phyloP scores from a whole-genome alignment of 2,329 filamentous ascomycete species.

The Ophiostoma quercus region DNA sequence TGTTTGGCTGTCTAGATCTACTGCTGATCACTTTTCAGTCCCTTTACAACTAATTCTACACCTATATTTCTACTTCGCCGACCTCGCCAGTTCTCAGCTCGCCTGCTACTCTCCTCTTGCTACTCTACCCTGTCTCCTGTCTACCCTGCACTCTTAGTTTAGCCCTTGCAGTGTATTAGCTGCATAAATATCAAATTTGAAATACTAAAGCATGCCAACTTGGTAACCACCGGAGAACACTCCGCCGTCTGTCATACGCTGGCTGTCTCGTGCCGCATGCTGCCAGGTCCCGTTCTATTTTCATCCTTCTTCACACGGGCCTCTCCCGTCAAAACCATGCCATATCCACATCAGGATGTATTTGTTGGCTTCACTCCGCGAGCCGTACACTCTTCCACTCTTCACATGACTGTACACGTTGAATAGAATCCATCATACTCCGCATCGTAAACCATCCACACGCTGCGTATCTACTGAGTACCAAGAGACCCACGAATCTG shows the following conservation, averaged over 20 bases:
- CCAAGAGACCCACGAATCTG: background rate
- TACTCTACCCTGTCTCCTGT: too few relatives aligned
- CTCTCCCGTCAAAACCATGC: background rate
- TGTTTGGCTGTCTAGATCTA: too few relatives aligned
- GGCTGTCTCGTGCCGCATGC: background rate
- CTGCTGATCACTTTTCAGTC: too few relatives aligned
- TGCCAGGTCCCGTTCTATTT: constrained; percentile 6
- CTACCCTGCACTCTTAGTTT: too few relatives aligned
- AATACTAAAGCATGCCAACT: too few relatives aligned
- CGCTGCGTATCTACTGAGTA: background rate
- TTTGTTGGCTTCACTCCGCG: background rate
- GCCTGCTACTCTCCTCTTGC: too few relatives aligned
- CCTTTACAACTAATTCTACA: too few relatives aligned
- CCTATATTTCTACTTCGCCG: too few relatives aligned
- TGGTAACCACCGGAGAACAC: constrained; percentile 1
- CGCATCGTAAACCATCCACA: background rate
- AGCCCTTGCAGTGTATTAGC: too few relatives aligned
- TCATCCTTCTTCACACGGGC: background rate
- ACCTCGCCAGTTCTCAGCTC: too few relatives aligned
- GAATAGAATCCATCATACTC: background rate
- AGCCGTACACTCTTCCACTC: background rate
- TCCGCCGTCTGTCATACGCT: background rate
- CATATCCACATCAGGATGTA: background rate
- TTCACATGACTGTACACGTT: background rate
- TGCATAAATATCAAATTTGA: background rate